Percentiles rank a stretch among this genome's conserved stretches.
phyloP scores from a whole-genome alignment of 2,329 filamentous ascomycete genomes.

The Monosporascus sp. region DNA sequence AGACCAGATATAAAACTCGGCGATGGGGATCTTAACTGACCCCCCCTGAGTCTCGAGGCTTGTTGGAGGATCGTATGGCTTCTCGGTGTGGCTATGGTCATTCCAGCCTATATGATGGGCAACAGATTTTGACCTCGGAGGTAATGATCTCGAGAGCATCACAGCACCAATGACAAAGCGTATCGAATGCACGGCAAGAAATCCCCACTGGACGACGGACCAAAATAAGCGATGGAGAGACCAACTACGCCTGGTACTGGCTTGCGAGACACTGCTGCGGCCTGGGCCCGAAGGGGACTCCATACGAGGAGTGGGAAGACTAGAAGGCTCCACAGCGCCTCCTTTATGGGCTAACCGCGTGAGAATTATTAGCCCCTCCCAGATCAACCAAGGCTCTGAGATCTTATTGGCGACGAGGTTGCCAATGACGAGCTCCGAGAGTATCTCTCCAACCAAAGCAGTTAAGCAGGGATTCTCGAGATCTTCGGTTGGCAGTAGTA shows the following conservation, averaged over 20 bases:
- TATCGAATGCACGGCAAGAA: conserved; percentile 54
- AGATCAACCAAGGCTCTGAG: conserved; percentile 84
- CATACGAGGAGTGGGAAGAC: conserved; percentile 2
- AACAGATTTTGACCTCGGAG: conserved; percentile 38
- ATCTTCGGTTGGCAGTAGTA: conserved; percentile 88
- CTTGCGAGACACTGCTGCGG: conserved; percentile 1
- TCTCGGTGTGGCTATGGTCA: conserved; percentile 17
- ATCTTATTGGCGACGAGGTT: conserved; percentile 74
- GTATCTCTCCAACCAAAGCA: conserved; percentile 76
- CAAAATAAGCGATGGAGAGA: conserved; percentile 48
- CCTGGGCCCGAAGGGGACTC: conserved; percentile 2
- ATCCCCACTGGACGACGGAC: conserved; percentile 48
- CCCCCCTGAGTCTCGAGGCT: conserved; percentile 11
- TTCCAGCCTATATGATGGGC: conserved; percentile 18
- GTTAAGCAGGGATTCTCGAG: conserved; percentile 82
- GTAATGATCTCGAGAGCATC: conserved; percentile 62
- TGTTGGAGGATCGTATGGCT: conserved; percentile 13
- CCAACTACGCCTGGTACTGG: conserved; percentile 23
- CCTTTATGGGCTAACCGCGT: conserved; percentile 35
- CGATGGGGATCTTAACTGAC: conserved; percentile 54
- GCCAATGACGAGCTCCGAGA: conserved; percentile 85
- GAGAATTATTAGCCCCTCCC: conserved; percentile 74
- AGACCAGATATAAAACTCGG: conserved; percentile 73
- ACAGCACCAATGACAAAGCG: conserved; percentile 62
- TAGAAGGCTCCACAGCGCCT: conserved; percentile 10